Base-by-base conservation (phyloP, 2,329 filamentous ascomycete species). In the Fonsecaea multimorphosa region DNA sequence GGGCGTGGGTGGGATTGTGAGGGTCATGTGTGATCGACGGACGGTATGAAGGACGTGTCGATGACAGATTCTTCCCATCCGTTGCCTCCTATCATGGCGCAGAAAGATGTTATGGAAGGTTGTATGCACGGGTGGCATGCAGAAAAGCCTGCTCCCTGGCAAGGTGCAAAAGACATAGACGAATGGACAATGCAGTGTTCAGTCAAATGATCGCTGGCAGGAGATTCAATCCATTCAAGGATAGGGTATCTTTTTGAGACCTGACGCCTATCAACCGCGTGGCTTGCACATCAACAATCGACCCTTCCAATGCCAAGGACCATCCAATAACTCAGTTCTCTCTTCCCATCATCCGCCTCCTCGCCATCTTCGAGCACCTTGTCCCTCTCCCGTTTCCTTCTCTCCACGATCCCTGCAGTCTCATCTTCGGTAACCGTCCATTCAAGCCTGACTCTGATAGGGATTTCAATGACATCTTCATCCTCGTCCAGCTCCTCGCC, bases 1-100 rank as follows among this genome's bases (percentile, higher is more conserved):
- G 40, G 95, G 95, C 27, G 84, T 93, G 72, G 95, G 95, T 52
- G 97, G 91, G 78, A 95, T 99, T 79, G 91, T 93, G 69, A 87
- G 95, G 73, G 92, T 92, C 71, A 97, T 99, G 93, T 95, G 92
- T 49, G 95, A 99, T 83, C 91, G 94, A 82, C 89, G 95, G 75
- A 95, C 91, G 73, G 94, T 96, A 73, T 96, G 82, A 83, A 72
- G 14, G 22, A 46, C 2, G 19, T 24, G 44, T 14, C 44, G 3
- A 49, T 9, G 11, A 49, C 9, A 22, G 6, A 7, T 3, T 24
- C 19, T 24, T 16, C 19, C 7, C 9, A 2, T 49, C 19, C 6
- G 24, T 8, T 22, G 9, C 22, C 12, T 24, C 19, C 19, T 4
- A 24, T 5, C 19, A 12, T 9, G 16, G 12, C 34, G 14, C 14